Evolutionary conservation across 2,329 filamentous ascomycete genomes (phyloP).

Genomic region (Xylaria arbuscula): DNA sequence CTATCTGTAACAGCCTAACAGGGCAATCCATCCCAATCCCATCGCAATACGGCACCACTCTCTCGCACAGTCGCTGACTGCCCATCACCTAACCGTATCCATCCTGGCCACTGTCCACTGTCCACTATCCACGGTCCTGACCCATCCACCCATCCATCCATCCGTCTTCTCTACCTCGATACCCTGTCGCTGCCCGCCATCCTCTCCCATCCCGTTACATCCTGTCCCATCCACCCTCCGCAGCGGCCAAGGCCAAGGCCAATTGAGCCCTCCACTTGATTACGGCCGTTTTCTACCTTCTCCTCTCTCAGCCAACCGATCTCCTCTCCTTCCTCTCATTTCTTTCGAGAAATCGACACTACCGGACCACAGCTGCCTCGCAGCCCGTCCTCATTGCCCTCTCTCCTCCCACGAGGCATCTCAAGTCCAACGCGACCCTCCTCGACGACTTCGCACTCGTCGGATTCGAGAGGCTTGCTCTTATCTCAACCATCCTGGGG

Average conservation of each 20-base stretch:
- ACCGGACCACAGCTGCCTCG: slow-evolving; percentile 29
- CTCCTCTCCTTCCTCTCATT: slow-evolving; percentile 15
- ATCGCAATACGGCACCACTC: neutral
- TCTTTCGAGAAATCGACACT: slow-evolving; percentile 28
- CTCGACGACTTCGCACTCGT: slow-evolving; percentile 2
- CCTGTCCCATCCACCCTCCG: slow-evolving; percentile 4
- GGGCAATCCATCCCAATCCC: slow-evolving; percentile 9
- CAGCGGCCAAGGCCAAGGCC: slow-evolving; percentile 2
- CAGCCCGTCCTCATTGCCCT: slow-evolving; percentile 26
- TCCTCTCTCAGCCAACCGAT: slow-evolving; percentile 27
- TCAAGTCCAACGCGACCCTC: neutral
- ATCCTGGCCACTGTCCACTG: neutral
- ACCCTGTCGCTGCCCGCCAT: slow-evolving; percentile 10
- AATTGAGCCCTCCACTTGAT: slow-evolving; percentile 29
- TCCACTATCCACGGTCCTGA: no score
- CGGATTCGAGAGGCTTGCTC: slow-evolving; percentile 13
- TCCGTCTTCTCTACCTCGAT: neutral
- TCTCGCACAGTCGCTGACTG: neutral
- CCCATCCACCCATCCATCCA: slow-evolving; percentile 5
- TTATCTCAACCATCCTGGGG: slow-evolving; percentile 20
- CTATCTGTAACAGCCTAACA: neutral
- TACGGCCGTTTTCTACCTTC: slow-evolving; percentile 27
- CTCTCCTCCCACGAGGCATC: slow-evolving; percentile 7
- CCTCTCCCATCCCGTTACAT: neutral
- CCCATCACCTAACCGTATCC: neutral